Base-by-base conservation (phyloP, 805 yeast genomes). In the Wickerhamomyces rabaulensis region DNA sequence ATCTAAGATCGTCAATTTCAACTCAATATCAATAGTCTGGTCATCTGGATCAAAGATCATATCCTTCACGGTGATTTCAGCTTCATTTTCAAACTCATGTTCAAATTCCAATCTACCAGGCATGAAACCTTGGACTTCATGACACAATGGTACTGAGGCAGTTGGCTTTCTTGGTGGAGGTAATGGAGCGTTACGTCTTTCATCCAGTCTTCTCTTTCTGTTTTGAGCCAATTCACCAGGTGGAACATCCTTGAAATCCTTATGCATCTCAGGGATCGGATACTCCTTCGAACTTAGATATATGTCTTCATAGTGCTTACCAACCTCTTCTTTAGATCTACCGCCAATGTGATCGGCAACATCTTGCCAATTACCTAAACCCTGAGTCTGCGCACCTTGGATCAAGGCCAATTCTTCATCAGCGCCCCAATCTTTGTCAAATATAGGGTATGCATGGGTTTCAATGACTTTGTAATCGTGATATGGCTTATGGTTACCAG, bases 51-150 rank as follows among this genome's bases (percentile, higher is more conserved):
- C 98, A 60, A 95, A 94, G 2, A 84, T 78, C 95, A 94, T 88
- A 63, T 94, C 99, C 61, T 94, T 94, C 17, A 94, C 88, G 0
- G 94, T 83, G 46, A 84, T 74, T 66, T 94, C 99, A 0, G 99
- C 98, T 46, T 94, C 99, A 58, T 94, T 94, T 63, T 94, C 99
- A 36, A 87, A 90, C 64, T 94, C 99, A 49, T 84, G 88, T 59
- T 94, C 99, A 64, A 94, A 94, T 65, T 94, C 99, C 51, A 94
- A 71, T 60, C 99, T 80, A 39, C 98, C 99, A 36, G 99, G 99
- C 99, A 94, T 94, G 63, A 83, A 94, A 3, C 97, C 97, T 64
- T 94, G 98, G 51, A 94, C 80, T 59, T 95, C 98, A 61, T 95
- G 97, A 68, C 98, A 91, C 47, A 94, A 76, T 0, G 99, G 99